Base-by-base conservation (phyloP, 352 stramenopile species). In the Globisporangium spiculum region DNA sequence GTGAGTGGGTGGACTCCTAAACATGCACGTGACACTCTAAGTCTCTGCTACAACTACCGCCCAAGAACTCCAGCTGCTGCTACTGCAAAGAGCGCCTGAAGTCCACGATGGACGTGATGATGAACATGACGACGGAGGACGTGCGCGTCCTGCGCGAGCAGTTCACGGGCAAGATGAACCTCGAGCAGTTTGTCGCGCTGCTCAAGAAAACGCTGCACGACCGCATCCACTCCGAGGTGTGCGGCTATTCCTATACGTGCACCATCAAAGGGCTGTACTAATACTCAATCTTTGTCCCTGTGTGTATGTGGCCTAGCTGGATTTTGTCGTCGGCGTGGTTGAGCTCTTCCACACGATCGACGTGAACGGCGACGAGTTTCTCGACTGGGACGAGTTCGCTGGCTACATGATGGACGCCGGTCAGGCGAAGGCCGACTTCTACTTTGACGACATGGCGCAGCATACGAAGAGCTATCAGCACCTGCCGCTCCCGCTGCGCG, bases 301-400 rank as follows among this genome's bases (percentile, higher is more conserved):
- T 46, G 14, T 46, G 38, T 54, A 34, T 5, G 36, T 55, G 20
- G 8, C 26, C 1, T 36, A 91, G 74, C 70, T 94, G 10, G 82
- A 93, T 66, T 93, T 97, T 75, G 84, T 96, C 4, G 83, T 94
- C 4, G 79, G 86, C 20, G 83, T 93, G 22, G 88, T 93, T 57
- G 87, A 97, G 46, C 81, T 97, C 36, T 97, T 97, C 73, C 85
- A 93, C 44, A 92, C 91, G 20, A 96, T 97, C 61, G 91, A 97
- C 69, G 86, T 97, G 63, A 97, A 97, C 53, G 91, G 90, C 1
- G 90, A 97, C 73, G 78, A 79, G 12, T 74, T 78, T 22, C 74
- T 97, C 63, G 91, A 97, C 64, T 97, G 91, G 91, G 90, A 97
- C 66, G 91, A 97, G 72, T 97, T 97, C 65, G 88, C 88, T 0